A percentile compares a stretch with the other conserved stretches of the same genome.
phyloP scores from a whole-genome alignment of 176 grass and related monocot species.

The Oryza glumipatula region DNA sequence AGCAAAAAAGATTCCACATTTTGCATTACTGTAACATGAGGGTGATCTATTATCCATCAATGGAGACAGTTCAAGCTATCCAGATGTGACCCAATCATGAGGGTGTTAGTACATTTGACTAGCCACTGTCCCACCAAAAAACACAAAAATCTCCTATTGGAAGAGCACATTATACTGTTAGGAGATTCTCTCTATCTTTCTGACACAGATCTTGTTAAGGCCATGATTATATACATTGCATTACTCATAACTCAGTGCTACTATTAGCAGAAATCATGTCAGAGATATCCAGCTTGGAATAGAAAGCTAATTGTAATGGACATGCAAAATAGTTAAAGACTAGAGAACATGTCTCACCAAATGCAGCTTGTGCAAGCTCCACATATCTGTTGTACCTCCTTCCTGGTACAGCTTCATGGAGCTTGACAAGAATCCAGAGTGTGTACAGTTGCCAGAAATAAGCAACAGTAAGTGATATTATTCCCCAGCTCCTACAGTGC shows the following conservation, averaged over 20 bases:
- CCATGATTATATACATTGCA: constrained; percentile 29
- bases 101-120: constrained; percentile 13
- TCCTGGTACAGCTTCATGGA: constrained; percentile 97
- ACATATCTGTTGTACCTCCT: constrained; percentile 97
- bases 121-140: constrained; percentile 4
- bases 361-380: constrained; percentile 97
- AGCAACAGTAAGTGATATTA: constrained; percentile 86
- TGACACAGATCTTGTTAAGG: constrained; percentile 25
- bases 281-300: constrained; percentile 19
- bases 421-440: constrained; percentile 88
- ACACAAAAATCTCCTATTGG: constrained; percentile 14
- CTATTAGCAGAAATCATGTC: constrained; percentile 1
- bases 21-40: not conserved
- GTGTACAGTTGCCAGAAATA: constrained; percentile 99
- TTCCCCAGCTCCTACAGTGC: constrained; percentile 91
- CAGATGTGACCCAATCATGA: constrained; percentile 23
- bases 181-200: constrained; percentile 37
- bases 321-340: constrained; percentile 20
- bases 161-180: constrained; percentile 31
- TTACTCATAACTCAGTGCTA: not conserved
- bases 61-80: constrained; percentile 14
- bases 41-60: constrained; percentile 3
- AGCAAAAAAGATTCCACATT: constrained; percentile 34
- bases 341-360: constrained; percentile 65
- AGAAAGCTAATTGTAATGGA: constrained; percentile 9